Conservation (phyloP, 305 asterid genomes). For the Ilex paraguariensis region DNA sequence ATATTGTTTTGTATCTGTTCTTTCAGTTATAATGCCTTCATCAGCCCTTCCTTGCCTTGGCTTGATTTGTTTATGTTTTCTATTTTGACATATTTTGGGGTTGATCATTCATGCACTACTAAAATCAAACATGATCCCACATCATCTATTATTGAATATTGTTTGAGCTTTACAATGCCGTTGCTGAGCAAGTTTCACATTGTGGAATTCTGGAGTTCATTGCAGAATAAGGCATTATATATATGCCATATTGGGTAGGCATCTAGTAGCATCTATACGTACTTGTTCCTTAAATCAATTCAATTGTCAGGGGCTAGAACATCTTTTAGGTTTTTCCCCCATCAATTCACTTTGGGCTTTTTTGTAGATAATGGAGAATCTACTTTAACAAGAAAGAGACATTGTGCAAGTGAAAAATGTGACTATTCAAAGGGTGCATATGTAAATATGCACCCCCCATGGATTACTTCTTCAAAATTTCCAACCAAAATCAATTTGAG, state of each 20-base stretch:
- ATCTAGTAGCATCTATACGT: constrained; percentile 1
- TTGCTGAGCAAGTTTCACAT: constrained; percentile 76
- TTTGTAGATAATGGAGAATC: constrained; percentile 95
- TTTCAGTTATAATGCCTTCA: too few species aligned
- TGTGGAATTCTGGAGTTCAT: constrained; percentile 98
- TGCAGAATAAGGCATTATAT: constrained; percentile 99
- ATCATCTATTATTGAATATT: too few species aligned
- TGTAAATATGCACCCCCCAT: constrained; percentile 96
- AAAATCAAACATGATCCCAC: too few species aligned
- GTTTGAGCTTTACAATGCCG: constrained; percentile 53
- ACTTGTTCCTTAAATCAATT: constrained; percentile 9
- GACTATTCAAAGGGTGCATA: constrained; percentile 91
- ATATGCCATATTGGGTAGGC: constrained; percentile 98
- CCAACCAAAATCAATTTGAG: constrained; percentile 99
- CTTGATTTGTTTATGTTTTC: too few species aligned
- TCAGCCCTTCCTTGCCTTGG: too few species aligned
- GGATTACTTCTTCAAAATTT: constrained; percentile 89
- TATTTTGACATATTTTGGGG: too few species aligned
- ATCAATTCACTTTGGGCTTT: background rate
- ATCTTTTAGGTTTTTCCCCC: too few species aligned
- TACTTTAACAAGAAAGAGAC: constrained; percentile 91
- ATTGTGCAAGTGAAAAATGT: constrained; percentile 72
- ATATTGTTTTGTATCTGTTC: too few species aligned
- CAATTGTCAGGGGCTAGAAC: background rate
- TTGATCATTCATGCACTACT: too few species aligned